Evolutionary conservation across 768 basidiomycete species (phyloP).

Genomic region (Leccinellum albellum): DNA sequence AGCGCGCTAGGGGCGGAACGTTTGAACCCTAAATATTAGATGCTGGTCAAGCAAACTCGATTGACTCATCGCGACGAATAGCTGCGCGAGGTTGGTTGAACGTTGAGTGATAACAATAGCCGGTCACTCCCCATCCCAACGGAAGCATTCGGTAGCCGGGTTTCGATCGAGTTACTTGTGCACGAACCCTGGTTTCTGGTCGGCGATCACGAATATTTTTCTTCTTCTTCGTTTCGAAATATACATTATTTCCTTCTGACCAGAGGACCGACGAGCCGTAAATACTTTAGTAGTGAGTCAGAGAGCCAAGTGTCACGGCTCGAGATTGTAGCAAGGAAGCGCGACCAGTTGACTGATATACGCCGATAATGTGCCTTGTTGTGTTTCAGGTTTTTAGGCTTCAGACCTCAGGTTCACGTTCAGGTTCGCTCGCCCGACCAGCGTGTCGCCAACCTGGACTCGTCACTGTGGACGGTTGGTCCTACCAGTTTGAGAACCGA

Average conservation of each 20-base stretch:
- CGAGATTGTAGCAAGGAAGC: background rate
- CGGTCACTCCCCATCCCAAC: background rate
- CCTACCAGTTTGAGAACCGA: background rate
- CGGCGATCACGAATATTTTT: conserved; percentile 11
- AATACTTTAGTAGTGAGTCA: background rate
- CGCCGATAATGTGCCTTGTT: background rate
- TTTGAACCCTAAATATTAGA: conserved; percentile 5
- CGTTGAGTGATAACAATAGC: conserved; percentile 10
- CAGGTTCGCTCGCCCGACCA: background rate
- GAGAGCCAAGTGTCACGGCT: background rate
- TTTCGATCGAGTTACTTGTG: conserved; percentile 5
- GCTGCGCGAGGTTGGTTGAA: background rate
- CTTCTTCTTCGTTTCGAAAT: background rate
- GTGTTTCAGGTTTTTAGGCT: background rate
- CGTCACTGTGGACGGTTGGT: background rate
- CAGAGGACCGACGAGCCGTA: background rate
- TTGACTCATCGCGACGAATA: conserved; percentile 5
- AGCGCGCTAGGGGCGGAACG: conserved; percentile 2
- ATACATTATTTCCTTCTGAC: background rate
- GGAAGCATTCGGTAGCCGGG: background rate
- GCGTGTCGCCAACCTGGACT: background rate
- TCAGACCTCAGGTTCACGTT: background rate
- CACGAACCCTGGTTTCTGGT: conserved; percentile 1
- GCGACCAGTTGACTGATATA: background rate
- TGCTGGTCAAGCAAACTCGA: background rate